Base-by-base conservation (phyloP, 192 early-diverging fungal genomes). In the Dissophora ornata region DNA sequence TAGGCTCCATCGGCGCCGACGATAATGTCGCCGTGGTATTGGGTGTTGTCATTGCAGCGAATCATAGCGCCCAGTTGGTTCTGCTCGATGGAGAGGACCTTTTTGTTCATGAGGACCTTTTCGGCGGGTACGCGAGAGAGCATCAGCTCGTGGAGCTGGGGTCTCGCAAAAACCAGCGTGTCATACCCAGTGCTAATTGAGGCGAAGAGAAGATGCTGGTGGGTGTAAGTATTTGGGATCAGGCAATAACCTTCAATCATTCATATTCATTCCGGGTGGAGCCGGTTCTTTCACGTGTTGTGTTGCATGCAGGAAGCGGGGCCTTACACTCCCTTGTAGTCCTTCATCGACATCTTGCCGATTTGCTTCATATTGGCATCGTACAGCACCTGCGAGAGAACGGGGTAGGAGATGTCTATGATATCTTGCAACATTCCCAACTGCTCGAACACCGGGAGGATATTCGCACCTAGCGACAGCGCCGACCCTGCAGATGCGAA, bases 1-100 rank as follows among this genome's bases (percentile, higher is more conserved):
- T 63, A 63, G 16, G 48, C 61, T 7, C n/a, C n/a, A n/a, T n/a
- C n/a, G n/a, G n/a, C n/a, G n/a, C n/a, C n/a, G n/a, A n/a, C n/a
- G n/a, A n/a, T 49, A 21, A 63, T 63, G 28, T 50, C 48, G 24
- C 61, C 47, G 8, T 52, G 29, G 48, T 63, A 46, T 2, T 24
- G 6, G 13, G 48, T 41, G 11, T 21, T 21, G 49, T 63, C 61
- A 8, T 25, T 3, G 34, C 61, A 62, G 7, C 45, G 48, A 10
- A 63, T 41, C 22, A 51, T 41, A 24, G 52, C 48, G 6, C 49
- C 36, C 1, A n/a, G 44, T 10, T 38, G 28, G 16, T 63, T 51
- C 61, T 63, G 44, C 30, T 51, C 18, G 33, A 41, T 36, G 29
- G 29, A 18, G 24, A 63, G 48, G 18, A 63, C 38, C 16, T 52